phyloP scores from a whole-genome alignment of 768 basidiomycete genomes.

The Inosperma sp. region DNA sequence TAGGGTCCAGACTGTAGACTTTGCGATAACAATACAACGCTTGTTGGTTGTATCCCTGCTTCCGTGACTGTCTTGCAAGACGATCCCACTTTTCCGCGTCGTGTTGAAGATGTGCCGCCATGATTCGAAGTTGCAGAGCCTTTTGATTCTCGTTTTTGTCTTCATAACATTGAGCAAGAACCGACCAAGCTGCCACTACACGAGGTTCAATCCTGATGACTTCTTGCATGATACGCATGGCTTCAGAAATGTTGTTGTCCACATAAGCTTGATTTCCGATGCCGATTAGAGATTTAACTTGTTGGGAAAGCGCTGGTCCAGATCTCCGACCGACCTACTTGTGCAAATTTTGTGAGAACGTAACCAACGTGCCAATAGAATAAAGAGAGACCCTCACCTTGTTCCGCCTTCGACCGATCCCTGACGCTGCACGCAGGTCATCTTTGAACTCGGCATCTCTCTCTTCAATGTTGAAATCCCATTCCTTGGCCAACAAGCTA shows the following conservation, averaged over 20 bases:
- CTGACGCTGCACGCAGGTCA: conserved; percentile 68
- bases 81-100: conserved; percentile 87
- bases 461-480: no score
- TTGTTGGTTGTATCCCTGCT: conserved; percentile 71
- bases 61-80: conserved; percentile 59
- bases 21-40: conserved; percentile 90
- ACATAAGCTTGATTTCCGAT: conserved; percentile 89
- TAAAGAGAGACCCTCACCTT: conserved; percentile 35
- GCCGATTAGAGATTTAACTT: conserved; percentile 71
- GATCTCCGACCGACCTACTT: conserved; percentile 40
- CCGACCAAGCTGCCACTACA: conserved; percentile 81
- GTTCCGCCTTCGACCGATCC: conserved; percentile 55
- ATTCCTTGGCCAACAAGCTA: conserved; percentile 52
- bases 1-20: conserved; percentile 69
- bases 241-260: conserved; percentile 56
- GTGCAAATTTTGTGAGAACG: no score
- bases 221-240: conserved; percentile 82
- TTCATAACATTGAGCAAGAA: conserved; percentile 78
- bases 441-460: conserved; percentile 69
- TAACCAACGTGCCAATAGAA: no score
- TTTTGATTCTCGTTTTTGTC: conserved; percentile 65
- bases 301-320: conserved; percentile 59
- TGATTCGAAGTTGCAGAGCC: conserved; percentile 76
- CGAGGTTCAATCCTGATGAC: conserved; percentile 92
- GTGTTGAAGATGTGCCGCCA: conserved; percentile 83